Evolutionary conservation across 2,329 filamentous ascomycete genomes (phyloP), one percentile per base, ranked within the genome.

Genomic region (Penicillium expansum): DNA sequence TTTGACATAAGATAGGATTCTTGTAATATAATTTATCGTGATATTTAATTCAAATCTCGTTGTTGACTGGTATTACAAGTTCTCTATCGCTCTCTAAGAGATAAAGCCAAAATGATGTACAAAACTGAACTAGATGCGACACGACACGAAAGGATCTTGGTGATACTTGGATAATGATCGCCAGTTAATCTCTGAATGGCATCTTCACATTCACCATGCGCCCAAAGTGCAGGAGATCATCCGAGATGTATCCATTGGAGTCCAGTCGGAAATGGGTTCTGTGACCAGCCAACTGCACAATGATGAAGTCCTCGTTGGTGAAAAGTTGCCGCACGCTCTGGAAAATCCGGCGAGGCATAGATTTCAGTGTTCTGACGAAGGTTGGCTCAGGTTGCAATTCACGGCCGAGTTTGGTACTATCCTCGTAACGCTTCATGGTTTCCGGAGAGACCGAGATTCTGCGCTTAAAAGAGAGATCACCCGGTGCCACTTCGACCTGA

Each of bases 281-380:
- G 9, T 69, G 67, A 14, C 72, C 73, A 24, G 74, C 64, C 48
- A 76, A 62, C 38, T 74, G 67, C 45, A 76, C 44, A 30, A 75
- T 66, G 45, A 76, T 73, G 33, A 77, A 73, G 49, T 75, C 71
- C 52, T 77, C 75, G 45, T 71, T 67, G 0, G 73, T 75, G 55
- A 77, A 76, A 13, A 76, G 52, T 42, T 74, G 72, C 7, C 74
- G 71, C 22, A 74, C 59, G 41, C 70, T 71, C 44, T 67, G 64
- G 44, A 77, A 75, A 8, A 69, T 20, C 41, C 59, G 65, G 64
- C 71, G 76, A 1, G 73, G 33, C 8, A 62, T 35, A 32, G 65
- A 63, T 51, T 67, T 77, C 16, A 70, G 52, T 24, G 59, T 67
- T 51, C 68, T 69, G 9, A 72, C 67, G 43, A 76, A 68, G n/a